Conservation (phyloP, 2,329 filamentous ascomycete genomes). For the Cladosporium sp. region DNA sequence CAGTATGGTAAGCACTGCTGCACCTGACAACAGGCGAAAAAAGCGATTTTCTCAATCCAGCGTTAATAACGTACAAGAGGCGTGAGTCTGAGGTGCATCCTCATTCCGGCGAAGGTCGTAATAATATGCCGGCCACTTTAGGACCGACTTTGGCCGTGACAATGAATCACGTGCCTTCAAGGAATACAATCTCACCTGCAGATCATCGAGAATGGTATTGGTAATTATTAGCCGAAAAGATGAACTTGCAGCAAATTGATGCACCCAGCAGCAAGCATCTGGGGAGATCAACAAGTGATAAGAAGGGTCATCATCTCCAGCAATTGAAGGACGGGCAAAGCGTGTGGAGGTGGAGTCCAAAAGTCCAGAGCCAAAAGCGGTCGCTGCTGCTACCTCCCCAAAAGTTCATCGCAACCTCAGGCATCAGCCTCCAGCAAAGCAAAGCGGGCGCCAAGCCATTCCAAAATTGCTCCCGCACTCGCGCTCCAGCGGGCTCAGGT, state of each 20-base stretch:
- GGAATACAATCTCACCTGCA: background rate
- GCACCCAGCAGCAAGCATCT: background rate
- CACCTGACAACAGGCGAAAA: background rate
- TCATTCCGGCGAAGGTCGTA: background rate
- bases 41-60: background rate
- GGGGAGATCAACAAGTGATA: background rate
- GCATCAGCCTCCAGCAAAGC: background rate
- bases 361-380: background rate
- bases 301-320: constrained; percentile 1
- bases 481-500: background rate
- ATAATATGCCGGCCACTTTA: background rate
- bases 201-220: background rate
- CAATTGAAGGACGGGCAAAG: background rate
- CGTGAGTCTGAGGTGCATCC: background rate
- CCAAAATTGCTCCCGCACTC: constrained; percentile 12
- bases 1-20: background rate
- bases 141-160: background rate
- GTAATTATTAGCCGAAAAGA: background rate
- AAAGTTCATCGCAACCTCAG: background rate
- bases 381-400: background rate
- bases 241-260: background rate
- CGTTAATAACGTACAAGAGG: background rate
- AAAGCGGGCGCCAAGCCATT: constrained; percentile 16
- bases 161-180: background rate
- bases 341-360: background rate